Conservation (phyloP, 176 grass and related monocot species). For the Urochloa ruziziensis region DNA sequence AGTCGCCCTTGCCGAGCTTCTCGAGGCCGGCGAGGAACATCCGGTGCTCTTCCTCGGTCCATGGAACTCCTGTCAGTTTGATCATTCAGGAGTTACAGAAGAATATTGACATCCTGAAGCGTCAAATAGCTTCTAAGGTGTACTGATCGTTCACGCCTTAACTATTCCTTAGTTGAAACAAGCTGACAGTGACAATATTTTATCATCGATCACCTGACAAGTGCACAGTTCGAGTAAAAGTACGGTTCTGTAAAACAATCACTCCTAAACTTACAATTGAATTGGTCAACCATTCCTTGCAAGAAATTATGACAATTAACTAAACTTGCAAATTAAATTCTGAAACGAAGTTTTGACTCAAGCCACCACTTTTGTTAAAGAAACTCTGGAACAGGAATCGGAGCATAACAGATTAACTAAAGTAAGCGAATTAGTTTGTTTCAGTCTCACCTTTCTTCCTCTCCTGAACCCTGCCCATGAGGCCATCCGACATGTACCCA, state of each 20-base stretch:
- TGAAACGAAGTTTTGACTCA: not conserved
- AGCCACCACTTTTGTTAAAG: not conserved
- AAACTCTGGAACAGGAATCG: not conserved
- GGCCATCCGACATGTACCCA: slow-evolving; percentile 58
- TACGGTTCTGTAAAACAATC: not conserved
- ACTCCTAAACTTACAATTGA: not conserved
- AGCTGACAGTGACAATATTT: not conserved
- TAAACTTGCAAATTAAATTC: not conserved
- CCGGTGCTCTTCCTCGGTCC: slow-evolving; percentile 74
- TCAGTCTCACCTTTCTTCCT: slow-evolving; percentile 63
- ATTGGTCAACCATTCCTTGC: not conserved
- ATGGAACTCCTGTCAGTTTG: slow-evolving; percentile 47
- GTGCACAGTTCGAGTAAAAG: not conserved
- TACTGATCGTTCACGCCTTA: not conserved
- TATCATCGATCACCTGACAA: not conserved
- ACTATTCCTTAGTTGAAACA: not conserved
- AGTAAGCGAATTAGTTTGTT: not conserved
- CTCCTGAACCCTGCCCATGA: slow-evolving; percentile 51
- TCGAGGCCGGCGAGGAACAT: slow-evolving; percentile 64
- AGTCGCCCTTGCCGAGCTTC: slow-evolving; percentile 73
- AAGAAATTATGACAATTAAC: not conserved
- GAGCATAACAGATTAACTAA: not conserved
- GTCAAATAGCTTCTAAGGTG: not conserved
- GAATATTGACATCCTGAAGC: not conserved
- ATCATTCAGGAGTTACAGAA: not conserved